Base-by-base conservation (phyloP, 345 rosid genomes). In the Trapa bicornis region DNA sequence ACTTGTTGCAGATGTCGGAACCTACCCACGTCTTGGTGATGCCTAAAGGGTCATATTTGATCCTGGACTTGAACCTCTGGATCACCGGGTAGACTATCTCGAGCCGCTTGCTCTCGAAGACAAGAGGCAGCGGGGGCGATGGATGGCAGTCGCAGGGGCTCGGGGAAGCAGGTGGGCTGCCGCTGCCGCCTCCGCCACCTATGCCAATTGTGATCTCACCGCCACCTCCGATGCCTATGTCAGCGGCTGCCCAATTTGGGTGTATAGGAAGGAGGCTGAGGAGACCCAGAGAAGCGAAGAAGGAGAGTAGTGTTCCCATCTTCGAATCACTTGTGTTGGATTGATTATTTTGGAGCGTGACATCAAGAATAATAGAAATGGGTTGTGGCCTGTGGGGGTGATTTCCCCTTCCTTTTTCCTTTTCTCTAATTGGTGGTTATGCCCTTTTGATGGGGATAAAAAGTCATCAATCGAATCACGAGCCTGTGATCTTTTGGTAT, bases 21-120 rank as follows among this genome's bases (percentile, higher is more conserved):
- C 79, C 80, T 0, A 0, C 1, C 89, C 89, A 84, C 1, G 74
- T 50, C 0, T 29, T 9, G 2, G 1, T 36, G 47, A 79, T 74
- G 14, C 17, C 0, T 10, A 0, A 2, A 0, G 75, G 80, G 56
- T 80, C 89, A 0, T 0, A 0, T 0, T 0, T 42, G 64, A 84
- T 71, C 36, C 6, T 64, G 0, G 0, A 4, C 69, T 2, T 75
- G 76, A 85, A 79, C 11, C 2, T 32, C 16, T 29, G 68, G 66
- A 85, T 85, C 17, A 69, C 74, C 0, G 35, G 3, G 70, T 17
- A 53, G 22, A 73, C 76, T 29, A 61, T 67, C 37, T 2, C 7
- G 1, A 81, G 52, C 22, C 53, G 65, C 0, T 2, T 0, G 63
- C 65, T 22, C 45, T 42, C 0, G 61, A 11, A 9, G 69, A 42